Percentiles rank a stretch among this genome's conserved stretches.
phyloP scores from a whole-genome alignment of 164 flowering plant species.

The Aristolochia fimbriata region DNA sequence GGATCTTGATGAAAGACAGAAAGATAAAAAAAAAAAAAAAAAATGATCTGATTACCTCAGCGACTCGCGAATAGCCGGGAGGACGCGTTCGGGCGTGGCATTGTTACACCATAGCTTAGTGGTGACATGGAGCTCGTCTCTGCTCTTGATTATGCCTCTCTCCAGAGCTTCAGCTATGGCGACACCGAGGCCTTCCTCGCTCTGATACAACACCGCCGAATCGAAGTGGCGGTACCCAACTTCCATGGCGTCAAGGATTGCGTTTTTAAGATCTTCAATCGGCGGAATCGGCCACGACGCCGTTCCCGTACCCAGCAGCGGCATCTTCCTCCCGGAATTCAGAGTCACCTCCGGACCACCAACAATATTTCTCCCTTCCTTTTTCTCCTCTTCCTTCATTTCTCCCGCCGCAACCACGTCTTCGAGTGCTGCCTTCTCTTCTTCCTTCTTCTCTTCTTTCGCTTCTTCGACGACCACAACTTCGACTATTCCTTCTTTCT shows the following conservation, averaged over 20 bases:
- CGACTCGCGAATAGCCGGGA: constrained; percentile 24
- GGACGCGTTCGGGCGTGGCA: constrained; percentile 19
- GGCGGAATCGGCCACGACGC: constrained; percentile 1
- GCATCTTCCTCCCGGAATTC: constrained; percentile 16
- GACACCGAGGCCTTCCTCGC: constrained; percentile 24
- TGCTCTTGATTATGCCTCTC: constrained; percentile 21
- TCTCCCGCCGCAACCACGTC: background rate
- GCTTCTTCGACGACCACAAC: background rate
- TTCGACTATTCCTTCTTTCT: too few relatives aligned
- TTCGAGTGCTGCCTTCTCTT: too few relatives aligned
- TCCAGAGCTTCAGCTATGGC: constrained; percentile 24
- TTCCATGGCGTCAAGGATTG: constrained; percentile 19
- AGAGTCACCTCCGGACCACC: constrained; percentile 3
- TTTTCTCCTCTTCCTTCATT: background rate
- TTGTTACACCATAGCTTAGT: constrained; percentile 30
- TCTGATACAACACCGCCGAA: constrained; percentile 19
- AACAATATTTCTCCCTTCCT: background rate
- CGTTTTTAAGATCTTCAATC: background rate
- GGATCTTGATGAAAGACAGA: too few relatives aligned
- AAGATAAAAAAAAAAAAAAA: background rate
- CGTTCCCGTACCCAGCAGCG: constrained; percentile 15
- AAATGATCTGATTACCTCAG: constrained; percentile 13
- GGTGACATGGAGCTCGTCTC: constrained; percentile 30
- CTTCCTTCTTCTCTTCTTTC: background rate
- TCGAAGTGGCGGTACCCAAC: constrained; percentile 30